These are phyloP conservation scores for Acephala macrosclerotiorum DNA, from an alignment of 2,329 filamentous ascomycete genomes.

Conservation along the genomic window DNA sequence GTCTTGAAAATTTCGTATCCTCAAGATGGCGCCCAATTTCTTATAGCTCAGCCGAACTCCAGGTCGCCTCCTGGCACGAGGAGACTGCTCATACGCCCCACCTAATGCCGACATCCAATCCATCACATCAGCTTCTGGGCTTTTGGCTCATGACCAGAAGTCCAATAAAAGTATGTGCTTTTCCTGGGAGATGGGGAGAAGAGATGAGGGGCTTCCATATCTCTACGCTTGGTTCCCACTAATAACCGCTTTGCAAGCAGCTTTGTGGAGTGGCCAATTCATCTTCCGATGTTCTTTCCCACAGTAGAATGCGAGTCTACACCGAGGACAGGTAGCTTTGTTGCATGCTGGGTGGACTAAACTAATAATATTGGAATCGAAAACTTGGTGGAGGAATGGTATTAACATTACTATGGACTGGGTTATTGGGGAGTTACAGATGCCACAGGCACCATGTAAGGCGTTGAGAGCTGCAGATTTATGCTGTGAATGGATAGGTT, in stretches of 20 bases:
- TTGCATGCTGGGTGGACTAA: not conserved
- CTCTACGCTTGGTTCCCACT: not conserved
- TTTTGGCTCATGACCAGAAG: not conserved
- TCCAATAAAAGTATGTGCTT: too few species aligned
- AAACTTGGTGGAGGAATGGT: not conserved
- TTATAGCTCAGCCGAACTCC: not conserved
- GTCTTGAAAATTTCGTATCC: not conserved
- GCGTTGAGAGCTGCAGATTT: not conserved
- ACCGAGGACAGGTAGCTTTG: not conserved
- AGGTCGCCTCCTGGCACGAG: not conserved
- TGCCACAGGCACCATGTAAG: not conserved
- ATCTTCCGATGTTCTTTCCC: not conserved
- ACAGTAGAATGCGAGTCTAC: constrained; percentile 1
- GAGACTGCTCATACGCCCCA: not conserved
- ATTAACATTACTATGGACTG: not conserved
- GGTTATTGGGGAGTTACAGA: not conserved
- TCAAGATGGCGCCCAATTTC: not conserved
- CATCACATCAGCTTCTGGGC: not conserved
- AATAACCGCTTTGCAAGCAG: not conserved
- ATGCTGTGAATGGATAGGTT: not conserved
- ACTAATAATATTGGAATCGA: not conserved
- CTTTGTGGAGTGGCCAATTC: constrained; percentile 2
- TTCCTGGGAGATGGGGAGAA: not conserved
- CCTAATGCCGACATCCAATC: not conserved
- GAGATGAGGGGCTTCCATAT: not conserved